Conservation (phyloP, 1,284 basidiomycete species). For the Puccinia sorghi region DNA sequence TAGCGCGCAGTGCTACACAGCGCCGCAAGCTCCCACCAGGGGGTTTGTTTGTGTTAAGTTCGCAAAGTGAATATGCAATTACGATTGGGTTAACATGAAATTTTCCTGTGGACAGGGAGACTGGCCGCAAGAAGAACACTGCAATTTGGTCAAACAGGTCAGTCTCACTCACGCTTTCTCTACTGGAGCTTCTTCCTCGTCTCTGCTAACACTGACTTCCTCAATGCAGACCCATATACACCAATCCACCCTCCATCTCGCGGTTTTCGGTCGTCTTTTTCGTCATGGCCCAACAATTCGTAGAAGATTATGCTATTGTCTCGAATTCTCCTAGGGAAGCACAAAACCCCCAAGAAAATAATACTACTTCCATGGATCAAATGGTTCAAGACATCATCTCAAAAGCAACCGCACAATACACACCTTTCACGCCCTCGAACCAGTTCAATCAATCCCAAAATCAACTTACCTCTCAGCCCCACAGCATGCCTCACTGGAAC, state of each 20-base stretch:
- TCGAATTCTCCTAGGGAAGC: too few relatives aligned
- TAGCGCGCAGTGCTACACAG: too few relatives aligned
- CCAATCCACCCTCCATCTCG: not conserved
- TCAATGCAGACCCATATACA: not conserved
- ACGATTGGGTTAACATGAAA: not conserved
- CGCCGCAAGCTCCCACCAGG: too few relatives aligned
- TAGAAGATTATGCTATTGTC: not conserved
- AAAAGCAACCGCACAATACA: slow-evolving; percentile 6
- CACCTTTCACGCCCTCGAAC: not conserved
- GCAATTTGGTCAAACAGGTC: not conserved
- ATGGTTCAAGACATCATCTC: slow-evolving; percentile 23
- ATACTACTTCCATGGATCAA: not conserved
- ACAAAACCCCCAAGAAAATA: not conserved
- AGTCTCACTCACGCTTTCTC: not conserved
- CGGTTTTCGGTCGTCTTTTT: not conserved
- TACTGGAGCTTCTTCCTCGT: not conserved
- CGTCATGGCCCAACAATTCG: not conserved
- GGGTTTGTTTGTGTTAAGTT: not conserved
- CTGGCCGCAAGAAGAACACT: not conserved
- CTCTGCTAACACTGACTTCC: too few relatives aligned
- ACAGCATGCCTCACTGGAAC: not conserved
- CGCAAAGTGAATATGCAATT: not conserved
- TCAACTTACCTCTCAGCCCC: not conserved
- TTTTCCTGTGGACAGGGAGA: too few relatives aligned
- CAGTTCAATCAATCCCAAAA: not conserved